A percentile compares a stretch with the other conserved stretches of the same genome.
Evolutionary conservation across 805 yeast species (phyloP).

Genomic region (Citeromyces matritensis): DNA sequence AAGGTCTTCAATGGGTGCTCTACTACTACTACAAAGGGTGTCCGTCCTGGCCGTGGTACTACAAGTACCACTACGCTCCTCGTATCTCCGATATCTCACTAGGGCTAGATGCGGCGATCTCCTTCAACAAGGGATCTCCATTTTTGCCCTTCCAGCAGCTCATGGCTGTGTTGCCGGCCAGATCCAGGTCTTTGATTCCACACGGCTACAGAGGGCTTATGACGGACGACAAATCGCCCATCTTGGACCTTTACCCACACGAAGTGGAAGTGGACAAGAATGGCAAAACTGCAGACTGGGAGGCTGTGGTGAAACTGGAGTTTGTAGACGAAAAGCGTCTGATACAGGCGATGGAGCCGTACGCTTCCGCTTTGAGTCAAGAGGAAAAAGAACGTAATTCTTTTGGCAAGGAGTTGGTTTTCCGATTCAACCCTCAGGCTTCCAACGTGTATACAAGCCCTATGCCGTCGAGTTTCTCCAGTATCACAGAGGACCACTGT

Average conservation of each 20-base stretch:
- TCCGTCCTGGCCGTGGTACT: slow-evolving; percentile 95
- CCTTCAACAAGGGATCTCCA: slow-evolving; percentile 61
- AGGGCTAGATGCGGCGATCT: slow-evolving; percentile 52
- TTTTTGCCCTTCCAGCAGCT: slow-evolving; percentile 90
- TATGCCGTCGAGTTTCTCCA: slow-evolving; percentile 59
- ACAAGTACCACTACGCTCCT: slow-evolving; percentile 82
- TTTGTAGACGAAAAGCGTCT: slow-evolving; percentile 81
- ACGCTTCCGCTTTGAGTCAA: slow-evolving; percentile 42
- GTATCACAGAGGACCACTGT: slow-evolving; percentile 70
- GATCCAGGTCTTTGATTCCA: slow-evolving; percentile 75
- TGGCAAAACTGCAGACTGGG: slow-evolving; percentile 96
- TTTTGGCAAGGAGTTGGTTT: slow-evolving; percentile 56
- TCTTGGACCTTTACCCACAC: slow-evolving; percentile 79
- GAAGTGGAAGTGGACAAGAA: slow-evolving; percentile 82
- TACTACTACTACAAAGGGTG: slow-evolving; percentile 82
- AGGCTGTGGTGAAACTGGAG: slow-evolving; percentile 84
- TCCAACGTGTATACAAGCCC: slow-evolving; percentile 60
- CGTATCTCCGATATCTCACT: slow-evolving; percentile 73
- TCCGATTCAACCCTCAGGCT: slow-evolving; percentile 63
- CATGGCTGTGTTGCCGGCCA: slow-evolving; percentile 94
- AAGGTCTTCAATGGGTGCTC: slow-evolving; percentile 95
- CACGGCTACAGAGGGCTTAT: slow-evolving; percentile 62
- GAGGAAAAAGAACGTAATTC: slow-evolving; percentile 66
- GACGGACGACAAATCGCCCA: slow-evolving; percentile 78
- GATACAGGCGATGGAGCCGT: slow-evolving; percentile 55